Conservation (phyloP, 306 rosid species). For the Morella rubra region DNA sequence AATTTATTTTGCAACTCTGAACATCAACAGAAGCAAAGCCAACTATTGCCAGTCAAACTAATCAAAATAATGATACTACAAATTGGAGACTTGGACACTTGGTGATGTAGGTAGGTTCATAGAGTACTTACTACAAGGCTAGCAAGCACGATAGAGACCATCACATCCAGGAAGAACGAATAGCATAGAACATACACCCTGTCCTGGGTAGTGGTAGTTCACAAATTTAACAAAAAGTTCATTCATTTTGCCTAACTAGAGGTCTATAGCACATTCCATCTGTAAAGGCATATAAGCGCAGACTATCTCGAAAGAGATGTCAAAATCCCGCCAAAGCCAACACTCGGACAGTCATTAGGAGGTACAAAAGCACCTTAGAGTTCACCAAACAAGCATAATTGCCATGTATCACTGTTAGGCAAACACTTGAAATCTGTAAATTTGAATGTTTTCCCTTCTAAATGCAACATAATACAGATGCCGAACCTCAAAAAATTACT, state of each 20-base stretch:
- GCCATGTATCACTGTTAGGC: background rate
- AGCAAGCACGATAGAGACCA: background rate
- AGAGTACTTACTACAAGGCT: background rate
- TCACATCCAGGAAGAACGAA: background rate
- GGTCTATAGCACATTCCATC: constrained; percentile 1
- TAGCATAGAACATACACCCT: background rate
- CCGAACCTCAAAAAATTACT: background rate
- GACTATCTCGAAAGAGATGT: background rate
- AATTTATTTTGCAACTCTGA: background rate
- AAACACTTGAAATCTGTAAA: background rate
- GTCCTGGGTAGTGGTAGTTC: background rate
- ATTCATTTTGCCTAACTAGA: background rate
- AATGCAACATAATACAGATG: background rate
- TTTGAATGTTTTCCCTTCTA: background rate
- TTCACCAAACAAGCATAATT: background rate
- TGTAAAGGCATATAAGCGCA: background rate
- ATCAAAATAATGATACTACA: background rate
- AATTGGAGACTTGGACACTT: background rate
- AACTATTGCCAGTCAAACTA: background rate
- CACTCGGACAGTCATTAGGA: background rate
- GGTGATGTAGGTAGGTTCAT: background rate
- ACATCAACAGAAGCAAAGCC: background rate
- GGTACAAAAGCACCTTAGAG: background rate
- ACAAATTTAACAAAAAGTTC: background rate
- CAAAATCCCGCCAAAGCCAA: background rate